Percentiles rank a stretch among this genome's conserved stretches.
phyloP scores from a whole-genome alignment of 345 rosid genomes.

The Syzygium jambos region DNA sequence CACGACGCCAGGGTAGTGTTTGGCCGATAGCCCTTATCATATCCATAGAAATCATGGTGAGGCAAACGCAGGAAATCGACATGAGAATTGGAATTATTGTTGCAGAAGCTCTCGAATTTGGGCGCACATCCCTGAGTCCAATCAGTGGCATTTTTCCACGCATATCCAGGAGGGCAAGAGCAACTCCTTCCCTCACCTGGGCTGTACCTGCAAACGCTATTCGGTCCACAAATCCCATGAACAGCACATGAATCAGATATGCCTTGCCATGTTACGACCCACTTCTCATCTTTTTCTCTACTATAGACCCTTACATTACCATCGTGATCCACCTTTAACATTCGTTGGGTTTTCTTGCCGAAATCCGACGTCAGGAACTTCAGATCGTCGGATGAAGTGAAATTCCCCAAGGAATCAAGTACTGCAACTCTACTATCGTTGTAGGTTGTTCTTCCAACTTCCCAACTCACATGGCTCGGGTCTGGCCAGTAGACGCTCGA shows the following conservation, averaged over 20 bases:
- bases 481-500: no score
- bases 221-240: no score
- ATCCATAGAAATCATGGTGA: constrained; percentile 15
- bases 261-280: no score
- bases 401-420: constrained; percentile 6
- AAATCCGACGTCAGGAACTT: no score
- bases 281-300: no score
- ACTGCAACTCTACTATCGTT: constrained; percentile 17
- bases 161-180: no score
- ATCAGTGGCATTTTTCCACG: no score
- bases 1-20: neutral
- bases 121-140: neutral
- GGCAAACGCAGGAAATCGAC: neutral
- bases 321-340: no score
- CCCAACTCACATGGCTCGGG: no score
- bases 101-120: neutral
- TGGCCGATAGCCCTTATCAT: neutral
- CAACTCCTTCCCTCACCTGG: neutral
- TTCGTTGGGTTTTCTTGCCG: no score
- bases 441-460: constrained; percentile 13
- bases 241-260: no score
- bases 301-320: constrained; percentile 11
- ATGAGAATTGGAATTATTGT: neutral
- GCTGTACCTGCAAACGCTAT: no score
- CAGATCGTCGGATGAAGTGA: constrained; percentile 11